Evolutionary conservation across 108 stramenopile species (phyloP), one percentile per base, ranked within the genome.

Genomic region (Cyclotella kingstonii): DNA sequence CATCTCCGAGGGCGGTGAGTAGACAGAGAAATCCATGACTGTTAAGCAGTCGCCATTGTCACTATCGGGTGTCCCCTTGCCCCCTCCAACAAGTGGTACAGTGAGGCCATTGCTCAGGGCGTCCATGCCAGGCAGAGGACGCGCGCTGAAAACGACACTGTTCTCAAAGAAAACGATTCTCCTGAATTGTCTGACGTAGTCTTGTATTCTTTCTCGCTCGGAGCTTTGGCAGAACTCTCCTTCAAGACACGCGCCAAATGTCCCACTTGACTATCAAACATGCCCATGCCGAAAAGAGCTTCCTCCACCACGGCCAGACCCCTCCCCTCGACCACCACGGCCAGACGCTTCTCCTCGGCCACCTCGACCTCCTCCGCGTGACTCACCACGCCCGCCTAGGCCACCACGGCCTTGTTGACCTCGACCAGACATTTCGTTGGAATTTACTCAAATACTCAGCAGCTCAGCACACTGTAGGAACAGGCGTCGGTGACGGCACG

Each of bases 41-140:
- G 31, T 51, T 18, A 84, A 66, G 14, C 43, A 36, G 58, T 85
- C 84, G 3, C 84, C 84, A 10, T 77, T 74, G 76, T 70, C 17
- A 52, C 52, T 33, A 52, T 11, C n/a, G 71, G 81, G 12, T 76
- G 25, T 23, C 5, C 23, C 63, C 4, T 54, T 23, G 4, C 54
- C 52, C 3, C 52, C 63, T 5, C 63, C 63, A n/a, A 65, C 48
- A 4, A 51, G 27, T 7, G 28, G 42, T 43, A 45, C 30, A 10
- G 29, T 31, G 19, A 3, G n/a, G 4, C 33, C 43, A n/a, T 17
- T 25, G 3, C 36, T 19, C 15, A 30, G 7, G 36, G 27, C 53
- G 26, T 72, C 55, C 3, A 85, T 46, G 21, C 69, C 61, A 17
- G 54, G 54, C 30, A 85, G 74, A 46, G 50, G 49, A 36, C 70